Conservation (phyloP, 169 alveolate genomes). For the Plasmodium knowlesi region DNA sequence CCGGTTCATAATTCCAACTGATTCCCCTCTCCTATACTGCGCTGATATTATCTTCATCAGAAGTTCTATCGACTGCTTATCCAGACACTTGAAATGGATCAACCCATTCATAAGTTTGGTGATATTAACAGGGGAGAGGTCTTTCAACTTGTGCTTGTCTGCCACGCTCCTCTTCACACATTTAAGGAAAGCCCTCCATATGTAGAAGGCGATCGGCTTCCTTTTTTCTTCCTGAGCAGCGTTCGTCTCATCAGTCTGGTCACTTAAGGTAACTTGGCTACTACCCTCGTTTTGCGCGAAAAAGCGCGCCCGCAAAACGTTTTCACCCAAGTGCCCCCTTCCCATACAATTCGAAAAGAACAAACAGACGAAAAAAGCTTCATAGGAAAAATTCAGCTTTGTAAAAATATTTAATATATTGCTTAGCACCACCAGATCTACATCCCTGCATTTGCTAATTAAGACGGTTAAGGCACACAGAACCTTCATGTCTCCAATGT, state of each 20-base stretch:
- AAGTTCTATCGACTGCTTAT: constrained; percentile 14
- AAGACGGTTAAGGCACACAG: constrained; percentile 3
- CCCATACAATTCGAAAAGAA: constrained; percentile 1
- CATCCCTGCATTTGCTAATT: constrained; percentile 9
- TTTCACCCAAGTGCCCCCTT: background rate
- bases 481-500: constrained; percentile 6
- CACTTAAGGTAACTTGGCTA: background rate
- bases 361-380: constrained; percentile 21
- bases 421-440: constrained; percentile 32
- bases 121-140: constrained; percentile 28
- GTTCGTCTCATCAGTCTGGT: background rate
- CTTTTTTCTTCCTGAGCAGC: background rate
- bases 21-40: background rate
- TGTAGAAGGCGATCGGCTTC: background rate
- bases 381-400: constrained; percentile 8
- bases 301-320: background rate
- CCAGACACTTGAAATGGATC: constrained; percentile 11
- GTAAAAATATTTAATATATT: constrained; percentile 37
- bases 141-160: background rate
- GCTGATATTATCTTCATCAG: constrained; percentile 9
- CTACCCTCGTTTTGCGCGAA: background rate
- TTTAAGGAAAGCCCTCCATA: constrained; percentile 31
- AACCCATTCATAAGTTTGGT: constrained; percentile 32
- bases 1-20: background rate
- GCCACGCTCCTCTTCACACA: background rate